phyloP scores from a whole-genome alignment of 352 stramenopile species.

The Pythium coloratum region DNA sequence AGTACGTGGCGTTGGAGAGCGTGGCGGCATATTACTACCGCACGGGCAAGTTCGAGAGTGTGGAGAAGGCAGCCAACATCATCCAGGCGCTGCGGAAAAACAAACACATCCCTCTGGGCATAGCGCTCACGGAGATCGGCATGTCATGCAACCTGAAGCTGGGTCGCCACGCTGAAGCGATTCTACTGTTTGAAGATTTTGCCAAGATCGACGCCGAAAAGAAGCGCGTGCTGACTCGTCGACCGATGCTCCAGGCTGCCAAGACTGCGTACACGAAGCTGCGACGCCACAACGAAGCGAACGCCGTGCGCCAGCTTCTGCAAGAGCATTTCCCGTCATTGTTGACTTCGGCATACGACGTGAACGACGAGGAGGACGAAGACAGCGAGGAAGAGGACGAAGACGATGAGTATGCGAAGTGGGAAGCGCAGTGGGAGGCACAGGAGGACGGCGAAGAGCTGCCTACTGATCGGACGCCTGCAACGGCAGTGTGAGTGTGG shows the following conservation, averaged over 20 bases:
- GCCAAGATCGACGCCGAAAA: constrained; percentile 53
- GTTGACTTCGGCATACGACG: constrained; percentile 15
- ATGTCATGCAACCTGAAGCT: constrained; percentile 70
- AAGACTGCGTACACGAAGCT: constrained; percentile 53
- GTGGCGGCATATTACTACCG: constrained; percentile 75
- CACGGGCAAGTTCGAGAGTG: constrained; percentile 53
- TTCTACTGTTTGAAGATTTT: constrained; percentile 79
- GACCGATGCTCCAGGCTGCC: constrained; percentile 63
- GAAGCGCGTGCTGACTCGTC: constrained; percentile 54
- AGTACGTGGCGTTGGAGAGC: constrained; percentile 73
- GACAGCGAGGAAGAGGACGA: constrained; percentile 25
- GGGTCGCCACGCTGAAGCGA: constrained; percentile 55
- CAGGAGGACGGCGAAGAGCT: neutral
- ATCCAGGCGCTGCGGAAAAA: constrained; percentile 67
- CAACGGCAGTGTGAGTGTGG: neutral
- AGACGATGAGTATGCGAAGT: constrained; percentile 24
- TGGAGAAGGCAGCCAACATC: constrained; percentile 65
- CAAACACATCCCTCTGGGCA: constrained; percentile 71
- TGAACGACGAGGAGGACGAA: constrained; percentile 24
- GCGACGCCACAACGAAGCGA: constrained; percentile 58
- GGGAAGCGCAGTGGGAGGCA: constrained; percentile 19
- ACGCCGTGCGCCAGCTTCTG: constrained; percentile 56
- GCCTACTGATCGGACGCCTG: neutral
- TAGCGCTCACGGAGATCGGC: constrained; percentile 71
- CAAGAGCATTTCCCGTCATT: constrained; percentile 29